Conservation (phyloP, 257 asterid species). For the Avicennia marina region DNA sequence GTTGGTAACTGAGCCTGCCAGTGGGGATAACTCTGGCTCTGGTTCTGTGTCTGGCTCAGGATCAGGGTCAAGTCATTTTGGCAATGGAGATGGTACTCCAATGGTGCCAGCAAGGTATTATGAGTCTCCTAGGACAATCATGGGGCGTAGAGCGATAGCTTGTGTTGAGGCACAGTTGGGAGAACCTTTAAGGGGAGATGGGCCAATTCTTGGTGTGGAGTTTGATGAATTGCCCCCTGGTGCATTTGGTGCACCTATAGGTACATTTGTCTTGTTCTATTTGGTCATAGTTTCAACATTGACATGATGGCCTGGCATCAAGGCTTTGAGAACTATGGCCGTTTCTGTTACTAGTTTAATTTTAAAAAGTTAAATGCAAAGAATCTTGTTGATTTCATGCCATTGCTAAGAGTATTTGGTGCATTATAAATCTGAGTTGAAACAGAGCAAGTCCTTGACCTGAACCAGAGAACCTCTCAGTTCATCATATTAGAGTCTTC, state of each 20-base stretch:
- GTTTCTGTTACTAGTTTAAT: not conserved
- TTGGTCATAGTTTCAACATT: not conserved
- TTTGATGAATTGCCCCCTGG: conserved; percentile 97
- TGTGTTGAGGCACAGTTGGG: conserved; percentile 94
- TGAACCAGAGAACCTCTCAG: no score
- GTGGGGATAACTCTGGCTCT: conserved; percentile 52
- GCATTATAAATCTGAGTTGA: no score
- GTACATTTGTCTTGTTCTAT: conserved; percentile 27
- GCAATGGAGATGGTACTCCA: conserved; percentile 55
- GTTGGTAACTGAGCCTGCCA: conserved; percentile 45
- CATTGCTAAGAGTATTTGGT: no score
- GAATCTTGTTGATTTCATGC: not conserved
- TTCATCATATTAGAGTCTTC: no score
- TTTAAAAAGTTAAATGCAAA: not conserved
- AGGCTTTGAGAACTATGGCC: not conserved
- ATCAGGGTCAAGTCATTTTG: conserved; percentile 29
- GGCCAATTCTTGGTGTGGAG: conserved; percentile 91
- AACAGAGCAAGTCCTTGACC: no score
- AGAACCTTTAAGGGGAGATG: conserved; percentile 80
- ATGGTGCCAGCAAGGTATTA: conserved; percentile 47
- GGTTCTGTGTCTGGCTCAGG: conserved; percentile 6
- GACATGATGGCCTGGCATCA: not conserved
- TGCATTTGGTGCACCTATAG: conserved; percentile 95
- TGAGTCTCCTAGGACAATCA: conserved; percentile 57
- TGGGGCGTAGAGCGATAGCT: conserved; percentile 79